Percentiles rank a stretch among this genome's conserved stretches.
Evolutionary conservation across 192 early-diverging fungal genomes (phyloP).

Genomic region (Coemansia interrupta): DNA sequence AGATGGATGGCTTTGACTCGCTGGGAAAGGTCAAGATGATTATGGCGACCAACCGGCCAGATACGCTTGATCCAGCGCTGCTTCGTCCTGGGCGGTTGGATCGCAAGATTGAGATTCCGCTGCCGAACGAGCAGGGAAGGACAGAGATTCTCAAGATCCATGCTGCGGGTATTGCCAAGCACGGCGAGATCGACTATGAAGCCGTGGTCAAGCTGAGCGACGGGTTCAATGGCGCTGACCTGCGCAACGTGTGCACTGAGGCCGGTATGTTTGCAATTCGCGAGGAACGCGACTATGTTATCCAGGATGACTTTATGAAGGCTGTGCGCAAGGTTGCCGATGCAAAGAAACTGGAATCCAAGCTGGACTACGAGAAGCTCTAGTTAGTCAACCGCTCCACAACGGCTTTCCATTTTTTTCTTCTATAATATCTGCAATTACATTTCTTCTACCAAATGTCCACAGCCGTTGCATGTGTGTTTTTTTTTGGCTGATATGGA

Average conservation of each 20-base stretch:
- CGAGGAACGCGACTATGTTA: constrained; percentile 93
- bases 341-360: constrained; percentile 91
- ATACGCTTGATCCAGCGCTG: constrained; percentile 97
- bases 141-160: constrained; percentile 98
- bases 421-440: not conserved
- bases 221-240: constrained; percentile 98
- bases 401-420: not conserved
- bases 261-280: constrained; percentile 99
- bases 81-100: constrained; percentile 94
- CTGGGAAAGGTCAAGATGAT: constrained; percentile 98
- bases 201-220: constrained; percentile 97
- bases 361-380: constrained; percentile 84
- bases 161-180: constrained; percentile 87
- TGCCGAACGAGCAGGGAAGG: constrained; percentile 97
- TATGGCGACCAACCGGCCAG: constrained; percentile 99
- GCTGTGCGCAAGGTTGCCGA: constrained; percentile 98
- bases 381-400: constrained; percentile 21
- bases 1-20: constrained; percentile 99
- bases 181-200: constrained; percentile 97
- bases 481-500: no score
- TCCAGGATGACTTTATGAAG: constrained; percentile 99
- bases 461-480: no score
- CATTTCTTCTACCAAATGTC: no score
- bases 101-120: constrained; percentile 98
- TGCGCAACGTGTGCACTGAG: constrained; percentile 99